Base-by-base conservation (phyloP, 2,329 filamentous ascomycete genomes). In the Scolecobasidium constrictum region DNA sequence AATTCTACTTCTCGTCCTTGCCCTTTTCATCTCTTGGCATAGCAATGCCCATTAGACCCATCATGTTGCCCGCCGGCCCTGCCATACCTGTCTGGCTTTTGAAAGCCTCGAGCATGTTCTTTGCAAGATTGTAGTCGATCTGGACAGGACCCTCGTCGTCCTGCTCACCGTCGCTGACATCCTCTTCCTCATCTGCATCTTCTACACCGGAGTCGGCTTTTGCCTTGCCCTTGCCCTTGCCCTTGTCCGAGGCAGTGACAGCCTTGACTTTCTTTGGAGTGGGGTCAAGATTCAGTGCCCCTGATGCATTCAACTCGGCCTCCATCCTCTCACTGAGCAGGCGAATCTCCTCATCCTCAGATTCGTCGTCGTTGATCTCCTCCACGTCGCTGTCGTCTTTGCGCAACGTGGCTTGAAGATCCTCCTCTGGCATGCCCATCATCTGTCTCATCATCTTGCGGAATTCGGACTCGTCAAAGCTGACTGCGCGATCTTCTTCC, bases 51-150 rank as follows among this genome's bases (percentile, higher is more conserved):
- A 96, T 83, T 64, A 93, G 74, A 5, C 80, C 81, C 54, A 98
- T 72, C 47, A 98, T 67, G 57, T 95, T 96, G 1, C 88, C 80
- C 2, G 84, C 83, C 1, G 92, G 92, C 0, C 92, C 92, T 22
- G 86, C 72, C 68, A 83, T 76, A 11, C 92, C 92, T 15, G 71
- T 86, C 59, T 96, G 90, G 13, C 84, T 81, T 56, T 94, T 93
- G 63, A 98, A 88, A 53, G 86, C 90, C 59, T 95, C 86, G 1
- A 98, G 68, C 43, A 98, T 68, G 54, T 96, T 96, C 59, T 83
- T 86, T 15, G 85, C 87, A 18, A 98, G 69, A 48, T 92, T 90
- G 51, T 87, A 83, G 56, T 96, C 85, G 20, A 92, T 77, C 48
- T 87, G 72, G 4, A 92, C 73, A 42, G 82, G 78, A 0, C 75